These are phyloP conservation scores for Brassica rapa DNA, from an alignment of 345 rosid species.

Conservation along the genomic window DNA sequence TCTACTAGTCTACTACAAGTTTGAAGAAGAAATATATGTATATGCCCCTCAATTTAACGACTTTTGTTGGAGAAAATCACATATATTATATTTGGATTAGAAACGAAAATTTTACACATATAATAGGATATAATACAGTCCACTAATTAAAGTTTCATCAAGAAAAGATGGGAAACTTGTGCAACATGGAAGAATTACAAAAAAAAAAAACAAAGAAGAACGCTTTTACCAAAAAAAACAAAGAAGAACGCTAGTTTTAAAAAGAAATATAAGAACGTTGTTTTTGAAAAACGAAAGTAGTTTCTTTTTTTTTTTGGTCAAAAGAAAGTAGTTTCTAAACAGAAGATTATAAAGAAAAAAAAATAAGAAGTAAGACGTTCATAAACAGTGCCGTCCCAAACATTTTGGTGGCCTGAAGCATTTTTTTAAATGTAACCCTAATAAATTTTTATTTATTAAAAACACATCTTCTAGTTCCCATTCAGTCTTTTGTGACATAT, in stretches of 20 bases:
- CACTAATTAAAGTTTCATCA: neutral
- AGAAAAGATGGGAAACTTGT: neutral
- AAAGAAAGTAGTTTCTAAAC: neutral
- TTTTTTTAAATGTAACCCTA: no score
- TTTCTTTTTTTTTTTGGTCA: neutral
- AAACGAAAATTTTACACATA: neutral
- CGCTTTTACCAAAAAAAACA: neutral
- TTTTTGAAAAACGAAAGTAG: neutral
- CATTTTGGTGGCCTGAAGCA: no score
- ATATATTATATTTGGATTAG: neutral
- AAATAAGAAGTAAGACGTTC: neutral
- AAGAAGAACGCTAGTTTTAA: neutral
- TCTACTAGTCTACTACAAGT: neutral
- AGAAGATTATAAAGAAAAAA: neutral
- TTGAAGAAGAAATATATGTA: neutral
- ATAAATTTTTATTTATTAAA: no score
- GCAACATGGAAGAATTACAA: neutral
- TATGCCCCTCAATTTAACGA: neutral
- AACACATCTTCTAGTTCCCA: no score
- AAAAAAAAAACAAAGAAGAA: neutral
- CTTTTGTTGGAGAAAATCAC: slow-evolving; percentile 5
- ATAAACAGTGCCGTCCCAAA: neutral
- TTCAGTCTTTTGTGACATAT: no score
- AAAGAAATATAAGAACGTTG: neutral
- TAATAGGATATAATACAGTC: neutral